A percentile compares a stretch with the other conserved stretches of the same genome.
phyloP scores from a whole-genome alignment of 164 flowering plant genomes.

The Stephania japonica region DNA sequence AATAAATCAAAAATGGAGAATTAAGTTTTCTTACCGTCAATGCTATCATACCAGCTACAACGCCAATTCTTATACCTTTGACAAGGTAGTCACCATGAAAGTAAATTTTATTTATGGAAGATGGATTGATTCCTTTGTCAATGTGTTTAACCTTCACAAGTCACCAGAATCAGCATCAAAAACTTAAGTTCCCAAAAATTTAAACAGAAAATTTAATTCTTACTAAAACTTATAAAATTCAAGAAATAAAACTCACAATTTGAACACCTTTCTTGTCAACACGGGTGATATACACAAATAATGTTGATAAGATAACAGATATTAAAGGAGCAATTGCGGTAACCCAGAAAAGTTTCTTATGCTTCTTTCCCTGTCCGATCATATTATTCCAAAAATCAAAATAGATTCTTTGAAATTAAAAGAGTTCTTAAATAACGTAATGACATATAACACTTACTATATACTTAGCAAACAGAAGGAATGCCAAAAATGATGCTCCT shows the following conservation, averaged over 20 bases:
- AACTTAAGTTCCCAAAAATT: neutral
- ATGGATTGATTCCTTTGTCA: slow-evolving; percentile 63
- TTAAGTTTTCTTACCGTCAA: slow-evolving; percentile 50
- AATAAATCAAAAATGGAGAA: neutral
- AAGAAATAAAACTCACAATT: slow-evolving; percentile 49
- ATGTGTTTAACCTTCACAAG: slow-evolving; percentile 60
- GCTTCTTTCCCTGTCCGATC: slow-evolving; percentile 66
- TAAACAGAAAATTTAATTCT: neutral
- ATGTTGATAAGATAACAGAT: slow-evolving; percentile 72
- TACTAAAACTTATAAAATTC: neutral
- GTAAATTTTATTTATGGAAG: slow-evolving; percentile 52
- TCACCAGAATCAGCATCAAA: slow-evolving; percentile 6
- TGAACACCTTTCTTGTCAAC: slow-evolving; percentile 79
- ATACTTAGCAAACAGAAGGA: slow-evolving; percentile 65
- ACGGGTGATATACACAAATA: slow-evolving; percentile 72
- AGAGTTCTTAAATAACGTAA: neutral
- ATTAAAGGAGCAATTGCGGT: slow-evolving; percentile 87
- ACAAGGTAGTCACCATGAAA: slow-evolving; percentile 50
- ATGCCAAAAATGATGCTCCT: slow-evolving; percentile 53
- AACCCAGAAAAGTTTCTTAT: slow-evolving; percentile 80
- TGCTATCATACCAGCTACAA: slow-evolving; percentile 78
- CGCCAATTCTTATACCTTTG: slow-evolving; percentile 67
- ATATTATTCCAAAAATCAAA: slow-evolving; percentile 13
- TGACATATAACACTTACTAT: slow-evolving; percentile 44
- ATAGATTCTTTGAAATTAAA: neutral